A percentile compares a stretch with the other conserved stretches of the same genome.
Evolutionary conservation across 2,329 filamentous ascomycete genomes (phyloP).

Genomic region (Phyllosticta citriasiana): DNA sequence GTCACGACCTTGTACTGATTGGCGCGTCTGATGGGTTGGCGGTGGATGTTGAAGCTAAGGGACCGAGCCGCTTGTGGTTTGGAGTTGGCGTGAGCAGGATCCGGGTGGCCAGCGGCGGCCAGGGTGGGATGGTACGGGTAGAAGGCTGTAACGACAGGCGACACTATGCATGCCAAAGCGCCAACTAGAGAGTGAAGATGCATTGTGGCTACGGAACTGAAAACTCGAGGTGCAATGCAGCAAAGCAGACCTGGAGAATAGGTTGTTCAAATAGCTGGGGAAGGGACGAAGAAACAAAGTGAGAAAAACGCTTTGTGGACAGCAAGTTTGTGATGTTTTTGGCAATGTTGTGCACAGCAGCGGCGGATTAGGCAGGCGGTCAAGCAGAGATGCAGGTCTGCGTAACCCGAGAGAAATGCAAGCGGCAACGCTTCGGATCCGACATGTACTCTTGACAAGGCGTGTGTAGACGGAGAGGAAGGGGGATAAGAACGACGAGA

Average conservation of each 20-base stretch:
- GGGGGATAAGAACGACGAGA: background rate
- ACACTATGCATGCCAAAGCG: background rate
- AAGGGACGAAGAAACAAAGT: background rate
- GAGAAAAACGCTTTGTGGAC: background rate
- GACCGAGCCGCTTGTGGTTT: constrained; percentile 3
- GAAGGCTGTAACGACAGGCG: constrained; percentile 20
- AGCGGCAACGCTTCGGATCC: background rate
- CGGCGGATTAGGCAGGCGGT: background rate
- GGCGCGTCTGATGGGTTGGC: constrained; percentile 30
- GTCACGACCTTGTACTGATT: constrained; percentile 32
- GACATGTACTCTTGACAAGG: background rate
- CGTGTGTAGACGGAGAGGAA: background rate
- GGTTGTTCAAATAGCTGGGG: background rate
- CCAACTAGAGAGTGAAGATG: background rate
- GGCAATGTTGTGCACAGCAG: background rate
- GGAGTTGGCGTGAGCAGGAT: background rate
- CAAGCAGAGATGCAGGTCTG: background rate
- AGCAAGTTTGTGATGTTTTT: background rate
- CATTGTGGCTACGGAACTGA: background rate
- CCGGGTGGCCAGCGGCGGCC: constrained; percentile 3
- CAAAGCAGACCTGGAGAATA: constrained; percentile 7
- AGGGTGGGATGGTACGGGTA: constrained; percentile 22
- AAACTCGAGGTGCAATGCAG: constrained; percentile 7
- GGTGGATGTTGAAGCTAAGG: constrained; percentile 23
- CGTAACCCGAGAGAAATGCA: background rate